phyloP scores from a whole-genome alignment of 495 filamentous ascomycete species.

The Aspergillus egyptiacus region DNA sequence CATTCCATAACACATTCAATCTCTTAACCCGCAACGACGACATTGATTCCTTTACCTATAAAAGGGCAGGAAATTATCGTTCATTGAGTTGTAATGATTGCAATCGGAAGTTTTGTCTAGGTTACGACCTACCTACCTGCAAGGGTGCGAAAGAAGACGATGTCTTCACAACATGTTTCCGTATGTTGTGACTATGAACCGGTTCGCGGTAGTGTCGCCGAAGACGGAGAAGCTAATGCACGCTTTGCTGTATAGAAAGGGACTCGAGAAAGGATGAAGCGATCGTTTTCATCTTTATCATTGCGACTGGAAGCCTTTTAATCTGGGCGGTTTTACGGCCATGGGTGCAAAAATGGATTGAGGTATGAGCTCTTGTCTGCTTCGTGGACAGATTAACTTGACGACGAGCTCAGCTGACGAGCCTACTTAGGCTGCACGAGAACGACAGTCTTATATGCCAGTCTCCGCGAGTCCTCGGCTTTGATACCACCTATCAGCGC shows the following conservation, averaged over 20 bases:
- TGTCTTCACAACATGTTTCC: conserved; percentile 86
- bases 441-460: conserved; percentile 42
- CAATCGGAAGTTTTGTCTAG: conserved; percentile 84
- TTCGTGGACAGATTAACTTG: neutral
- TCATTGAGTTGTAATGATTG: conserved; percentile 70
- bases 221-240: conserved; percentile 11
- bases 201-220: neutral
- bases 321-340: conserved; percentile 69
- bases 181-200: conserved; percentile 35
- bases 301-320: conserved; percentile 76
- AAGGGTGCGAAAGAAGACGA: conserved; percentile 79
- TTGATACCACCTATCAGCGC: neutral
- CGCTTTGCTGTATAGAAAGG: conserved; percentile 51
- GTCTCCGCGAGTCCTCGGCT: conserved; percentile 27
- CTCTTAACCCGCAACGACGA: conserved; percentile 21
- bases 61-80: conserved; percentile 30
- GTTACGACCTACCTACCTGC: conserved; percentile 80
- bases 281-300: conserved; percentile 88
- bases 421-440: conserved; percentile 34
- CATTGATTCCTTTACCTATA: conserved; percentile 7
- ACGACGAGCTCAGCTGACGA: conserved; percentile 6
- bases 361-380: conserved; percentile 30
- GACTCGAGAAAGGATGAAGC: conserved; percentile 85
- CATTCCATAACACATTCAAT: conserved; percentile 22
- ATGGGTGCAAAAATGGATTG: conserved; percentile 55